Evolutionary conservation across 371 early-diverging fungal species (phyloP).

Genomic region (Phascolomyces articulosus): DNA sequence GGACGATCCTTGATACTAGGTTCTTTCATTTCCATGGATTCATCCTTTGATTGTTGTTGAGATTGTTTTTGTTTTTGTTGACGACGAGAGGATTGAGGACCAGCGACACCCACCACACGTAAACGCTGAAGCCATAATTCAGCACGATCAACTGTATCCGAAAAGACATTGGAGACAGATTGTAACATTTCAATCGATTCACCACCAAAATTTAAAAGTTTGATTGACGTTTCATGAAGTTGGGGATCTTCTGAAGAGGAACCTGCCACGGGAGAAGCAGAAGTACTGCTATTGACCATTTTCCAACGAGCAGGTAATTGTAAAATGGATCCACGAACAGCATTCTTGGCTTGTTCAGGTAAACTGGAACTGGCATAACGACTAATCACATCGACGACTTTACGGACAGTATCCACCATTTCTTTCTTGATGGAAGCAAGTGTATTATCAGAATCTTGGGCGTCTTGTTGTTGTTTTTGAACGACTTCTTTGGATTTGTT

Average conservation of each 20-base stretch:
- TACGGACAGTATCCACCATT: conserved; percentile 83
- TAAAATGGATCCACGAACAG: conserved; percentile 87
- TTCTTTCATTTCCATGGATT: conserved; percentile 1
- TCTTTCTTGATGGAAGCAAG: conserved; percentile 76
- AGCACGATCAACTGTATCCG: conserved; percentile 79
- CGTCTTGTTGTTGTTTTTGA: conserved; percentile 30
- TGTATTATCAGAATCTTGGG: neutral
- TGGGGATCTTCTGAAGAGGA: conserved; percentile 23
- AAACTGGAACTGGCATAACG: conserved; percentile 87
- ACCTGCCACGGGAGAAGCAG: conserved; percentile 30
- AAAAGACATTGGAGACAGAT: conserved; percentile 80
- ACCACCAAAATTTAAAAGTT: conserved; percentile 69
- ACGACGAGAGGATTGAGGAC: conserved; percentile 6
- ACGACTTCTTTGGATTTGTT: conserved; percentile 8
- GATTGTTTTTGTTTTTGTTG: conserved; percentile 5
- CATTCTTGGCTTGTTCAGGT: conserved; percentile 82
- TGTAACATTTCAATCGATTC: conserved; percentile 86
- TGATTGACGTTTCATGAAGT: conserved; percentile 52
- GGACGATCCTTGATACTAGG: neutral
- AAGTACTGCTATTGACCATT: conserved; percentile 42
- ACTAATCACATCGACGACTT: conserved; percentile 87
- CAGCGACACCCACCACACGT: conserved; percentile 52
- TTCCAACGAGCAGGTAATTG: conserved; percentile 88
- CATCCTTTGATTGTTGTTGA: neutral
- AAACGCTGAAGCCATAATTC: conserved; percentile 75